Conservation (phyloP, 1,284 basidiomycete genomes). For the Leccinum proliferum region DNA sequence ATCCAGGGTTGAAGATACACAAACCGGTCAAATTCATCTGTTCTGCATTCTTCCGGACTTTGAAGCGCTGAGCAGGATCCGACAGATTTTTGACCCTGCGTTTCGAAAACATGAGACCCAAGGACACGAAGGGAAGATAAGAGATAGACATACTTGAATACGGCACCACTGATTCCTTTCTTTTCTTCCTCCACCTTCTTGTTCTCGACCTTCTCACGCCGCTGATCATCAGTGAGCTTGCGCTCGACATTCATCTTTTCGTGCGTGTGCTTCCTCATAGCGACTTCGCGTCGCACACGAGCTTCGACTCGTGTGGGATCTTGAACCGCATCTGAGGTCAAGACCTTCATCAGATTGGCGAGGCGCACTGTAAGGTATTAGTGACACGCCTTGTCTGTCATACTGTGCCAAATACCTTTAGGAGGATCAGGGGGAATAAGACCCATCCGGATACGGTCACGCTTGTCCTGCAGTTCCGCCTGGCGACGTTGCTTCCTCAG, state of each 20-base stretch:
- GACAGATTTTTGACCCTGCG: slow-evolving; percentile 79
- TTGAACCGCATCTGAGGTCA: slow-evolving; percentile 94
- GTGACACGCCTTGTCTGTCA: slow-evolving; percentile 3
- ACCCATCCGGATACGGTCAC: slow-evolving; percentile 95
- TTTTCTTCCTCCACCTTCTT: slow-evolving; percentile 85
- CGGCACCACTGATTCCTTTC: slow-evolving; percentile 81
- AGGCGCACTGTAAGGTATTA: slow-evolving; percentile 66
- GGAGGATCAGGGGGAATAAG: slow-evolving; percentile 92
- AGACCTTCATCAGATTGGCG: slow-evolving; percentile 96
- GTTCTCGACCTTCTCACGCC: slow-evolving; percentile 78
- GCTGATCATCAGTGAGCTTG: slow-evolving; percentile 88
- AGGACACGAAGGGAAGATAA: not conserved
- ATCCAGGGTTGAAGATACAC: slow-evolving; percentile 84
- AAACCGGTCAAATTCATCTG: slow-evolving; percentile 86
- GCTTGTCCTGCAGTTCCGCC: slow-evolving; percentile 90
- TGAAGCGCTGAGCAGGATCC: slow-evolving; percentile 94
- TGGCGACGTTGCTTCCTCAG: slow-evolving; percentile 87
- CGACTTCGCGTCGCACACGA: slow-evolving; percentile 88
- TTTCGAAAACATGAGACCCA: slow-evolving; percentile 4
- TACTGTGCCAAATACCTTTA: slow-evolving; percentile 57
- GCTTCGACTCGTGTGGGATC: slow-evolving; percentile 98
- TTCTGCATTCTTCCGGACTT: slow-evolving; percentile 94
- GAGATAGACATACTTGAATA: slow-evolving; percentile 74
- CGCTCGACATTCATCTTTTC: slow-evolving; percentile 91
- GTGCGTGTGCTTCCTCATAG: slow-evolving; percentile 83